These are phyloP conservation scores for Eucommia ulmoides DNA, from an alignment of 257 asterid genomes.

Conservation along the genomic window DNA sequence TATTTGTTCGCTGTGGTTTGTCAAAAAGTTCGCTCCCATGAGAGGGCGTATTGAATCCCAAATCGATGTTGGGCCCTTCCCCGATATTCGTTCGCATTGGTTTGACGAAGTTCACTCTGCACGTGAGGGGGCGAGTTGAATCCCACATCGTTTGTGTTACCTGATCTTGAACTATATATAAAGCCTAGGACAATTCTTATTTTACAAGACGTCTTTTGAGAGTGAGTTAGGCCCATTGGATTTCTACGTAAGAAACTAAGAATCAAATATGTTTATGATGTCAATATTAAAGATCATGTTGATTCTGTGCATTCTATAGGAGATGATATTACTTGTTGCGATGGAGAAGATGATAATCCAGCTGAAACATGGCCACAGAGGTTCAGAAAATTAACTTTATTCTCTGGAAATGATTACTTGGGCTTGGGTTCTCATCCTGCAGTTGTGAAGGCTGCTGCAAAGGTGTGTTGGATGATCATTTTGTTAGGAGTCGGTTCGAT, in stretches of 20 bases:
- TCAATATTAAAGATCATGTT: not conserved
- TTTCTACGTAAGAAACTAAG: too few relatives aligned
- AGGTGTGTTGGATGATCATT: slow-evolving; percentile 33
- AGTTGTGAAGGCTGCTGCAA: slow-evolving; percentile 58
- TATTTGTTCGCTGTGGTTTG: not conserved
- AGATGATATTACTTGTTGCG: slow-evolving; percentile 31
- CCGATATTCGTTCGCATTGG: too few relatives aligned
- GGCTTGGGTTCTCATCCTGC: slow-evolving; percentile 87
- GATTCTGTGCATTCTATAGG: slow-evolving; percentile 23
- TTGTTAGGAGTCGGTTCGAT: slow-evolving; percentile 3
- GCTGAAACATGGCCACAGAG: slow-evolving; percentile 25
- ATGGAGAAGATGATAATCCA: slow-evolving; percentile 17
- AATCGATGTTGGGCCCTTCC: too few relatives aligned
- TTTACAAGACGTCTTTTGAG: too few relatives aligned
- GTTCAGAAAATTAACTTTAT: slow-evolving; percentile 54
- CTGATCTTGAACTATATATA: too few relatives aligned
- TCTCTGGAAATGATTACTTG: slow-evolving; percentile 96
- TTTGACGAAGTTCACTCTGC: too few relatives aligned
- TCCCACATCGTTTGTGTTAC: too few relatives aligned
- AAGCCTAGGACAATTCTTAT: too few relatives aligned
- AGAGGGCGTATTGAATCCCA: too few relatives aligned
- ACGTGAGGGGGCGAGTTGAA: too few relatives aligned
- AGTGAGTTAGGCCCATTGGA: too few relatives aligned
- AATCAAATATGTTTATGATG: too few relatives aligned
- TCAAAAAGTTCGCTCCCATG: not conserved